Base-by-base conservation (phyloP, 2,329 filamentous ascomycete genomes). In the Alternaria tenuissima region DNA sequence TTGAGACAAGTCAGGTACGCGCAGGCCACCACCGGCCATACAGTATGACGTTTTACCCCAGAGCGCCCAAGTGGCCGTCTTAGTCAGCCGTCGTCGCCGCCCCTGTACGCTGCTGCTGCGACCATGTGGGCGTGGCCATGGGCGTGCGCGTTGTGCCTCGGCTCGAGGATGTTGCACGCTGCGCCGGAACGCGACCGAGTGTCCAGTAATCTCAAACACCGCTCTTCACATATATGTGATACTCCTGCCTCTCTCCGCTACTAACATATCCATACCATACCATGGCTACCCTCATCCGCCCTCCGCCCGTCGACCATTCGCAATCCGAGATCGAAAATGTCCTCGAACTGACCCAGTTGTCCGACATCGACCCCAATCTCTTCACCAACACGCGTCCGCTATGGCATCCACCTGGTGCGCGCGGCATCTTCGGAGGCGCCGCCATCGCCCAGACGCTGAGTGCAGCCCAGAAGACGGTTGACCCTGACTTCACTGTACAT, bases 321-420 rank as follows among this genome's bases (percentile, higher is more conserved):
- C 91, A 92, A 79, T 89, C 93, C 26, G 85, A 88, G 14, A 96
- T 98, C 64, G 94, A 98, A 81, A 94, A 96, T 79, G 89, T 92
- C 49, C 86, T 97, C 56, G 93, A 97, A 73, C 84, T 97, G 69
- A 95, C 91, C 4, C 91, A 93, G 66, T 84, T 97, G 53, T 83
- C 83, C 55, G 89, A 91, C 63, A 87, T 95, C 64, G 90, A 91
- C 44, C 90, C 90, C 58, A 91, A 97, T 77, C 89, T 98, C 69
- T 99, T 95, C 83, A 98, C 95, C 56, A 99, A 99, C 78, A 92
- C 93, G 3, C 91, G 93, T 38, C 91, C 91, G 22, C 86, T 95
- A 63, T 98, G 94, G 94, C 94, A 96, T 70, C 95, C 95, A 0
- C 90, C 92, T 0, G 93, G 93, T 20, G 95, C 95, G 3, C 89